Percentiles rank a stretch among this genome's conserved stretches.
Conservation (phyloP, 1,284 basidiomycete genomes). For the Waitea zeae region DNA sequence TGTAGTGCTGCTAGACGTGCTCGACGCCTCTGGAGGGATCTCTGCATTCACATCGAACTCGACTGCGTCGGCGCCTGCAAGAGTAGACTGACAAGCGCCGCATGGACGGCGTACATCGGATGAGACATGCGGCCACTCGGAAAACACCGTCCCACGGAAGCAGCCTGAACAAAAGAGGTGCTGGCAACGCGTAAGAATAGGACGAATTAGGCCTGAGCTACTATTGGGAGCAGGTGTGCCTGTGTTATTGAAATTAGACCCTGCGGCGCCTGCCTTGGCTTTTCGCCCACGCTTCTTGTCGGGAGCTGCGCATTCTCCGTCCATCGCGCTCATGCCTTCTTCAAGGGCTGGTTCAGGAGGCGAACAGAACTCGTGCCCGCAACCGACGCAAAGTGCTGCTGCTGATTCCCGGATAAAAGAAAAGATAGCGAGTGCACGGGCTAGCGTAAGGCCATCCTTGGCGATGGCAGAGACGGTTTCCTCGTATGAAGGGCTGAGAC, state of each 20-base stretch:
- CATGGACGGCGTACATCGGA: constrained; percentile 46
- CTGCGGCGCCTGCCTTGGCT: constrained; percentile 37
- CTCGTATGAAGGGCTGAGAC: constrained; percentile 40
- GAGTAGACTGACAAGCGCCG: constrained; percentile 52
- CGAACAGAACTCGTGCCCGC: constrained; percentile 69
- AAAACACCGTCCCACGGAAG: constrained; percentile 59
- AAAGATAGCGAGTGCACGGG: constrained; percentile 68
- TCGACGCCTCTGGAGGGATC: constrained; percentile 17
- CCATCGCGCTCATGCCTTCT: constrained; percentile 25
- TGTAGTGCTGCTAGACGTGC: too few species aligned
- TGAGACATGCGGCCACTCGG: constrained; percentile 61
- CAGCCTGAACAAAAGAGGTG: constrained; percentile 82
- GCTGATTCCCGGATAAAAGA: constrained; percentile 70
- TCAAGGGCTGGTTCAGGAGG: constrained; percentile 25
- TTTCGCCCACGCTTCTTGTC: constrained; percentile 47
- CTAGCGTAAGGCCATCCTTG: constrained; percentile 64
- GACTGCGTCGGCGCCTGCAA: constrained; percentile 51
- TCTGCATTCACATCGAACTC: constrained; percentile 31
- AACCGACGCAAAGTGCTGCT: constrained; percentile 79
- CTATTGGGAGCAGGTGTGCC: constrained; percentile 44
- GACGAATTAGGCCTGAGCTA: too few species aligned
- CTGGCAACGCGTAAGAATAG: constrained; percentile 80
- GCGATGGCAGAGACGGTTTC: constrained; percentile 62
- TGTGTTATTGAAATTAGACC: constrained; percentile 39
- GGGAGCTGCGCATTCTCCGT: constrained; percentile 29